phyloP scores from a whole-genome alignment of 495 filamentous ascomycete genomes.

The Bacidia gigantensis region DNA sequence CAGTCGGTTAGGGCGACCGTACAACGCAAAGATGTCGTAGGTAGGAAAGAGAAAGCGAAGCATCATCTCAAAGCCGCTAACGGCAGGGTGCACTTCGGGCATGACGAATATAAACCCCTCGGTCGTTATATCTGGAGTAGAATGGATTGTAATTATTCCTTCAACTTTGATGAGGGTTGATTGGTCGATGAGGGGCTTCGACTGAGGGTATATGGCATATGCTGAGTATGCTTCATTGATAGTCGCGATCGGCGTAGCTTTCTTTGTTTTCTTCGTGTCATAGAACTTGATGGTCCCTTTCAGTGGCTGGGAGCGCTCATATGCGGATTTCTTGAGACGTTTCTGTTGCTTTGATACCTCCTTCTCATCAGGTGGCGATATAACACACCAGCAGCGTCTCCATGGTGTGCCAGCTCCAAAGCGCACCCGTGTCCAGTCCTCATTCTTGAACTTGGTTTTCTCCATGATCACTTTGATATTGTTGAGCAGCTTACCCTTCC shows the following conservation, averaged over 20 bases:
- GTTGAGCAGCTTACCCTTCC: constrained; percentile 79
- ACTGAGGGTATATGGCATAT: constrained; percentile 91
- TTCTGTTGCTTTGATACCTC: constrained; percentile 73
- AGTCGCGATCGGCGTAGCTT: constrained; percentile 75
- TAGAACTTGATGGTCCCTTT: constrained; percentile 92
- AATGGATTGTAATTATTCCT: constrained; percentile 76
- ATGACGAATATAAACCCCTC: constrained; percentile 97
- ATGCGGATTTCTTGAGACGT: constrained; percentile 63
- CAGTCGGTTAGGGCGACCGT: constrained; percentile 77
- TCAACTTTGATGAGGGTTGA: constrained; percentile 93
- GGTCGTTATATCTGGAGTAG: constrained; percentile 50
- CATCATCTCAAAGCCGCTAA: constrained; percentile 92
- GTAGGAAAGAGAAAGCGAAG: constrained; percentile 88
- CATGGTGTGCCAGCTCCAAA: constrained; percentile 96
- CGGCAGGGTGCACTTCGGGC: constrained; percentile 83
- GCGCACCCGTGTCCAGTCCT: constrained; percentile 90
- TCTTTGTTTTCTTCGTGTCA: constrained; percentile 88
- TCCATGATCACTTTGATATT: constrained; percentile 80
- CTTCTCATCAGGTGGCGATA: constrained; percentile 85
- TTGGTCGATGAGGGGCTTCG: constrained; percentile 81
- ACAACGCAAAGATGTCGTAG: constrained; percentile 84
- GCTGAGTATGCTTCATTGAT: constrained; percentile 83
- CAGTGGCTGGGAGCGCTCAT: constrained; percentile 56
- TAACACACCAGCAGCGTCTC: constrained; percentile 92
- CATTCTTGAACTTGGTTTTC: constrained; percentile 54